Conservation (phyloP, 805 yeast species). For the Candida coleopterorum region DNA sequence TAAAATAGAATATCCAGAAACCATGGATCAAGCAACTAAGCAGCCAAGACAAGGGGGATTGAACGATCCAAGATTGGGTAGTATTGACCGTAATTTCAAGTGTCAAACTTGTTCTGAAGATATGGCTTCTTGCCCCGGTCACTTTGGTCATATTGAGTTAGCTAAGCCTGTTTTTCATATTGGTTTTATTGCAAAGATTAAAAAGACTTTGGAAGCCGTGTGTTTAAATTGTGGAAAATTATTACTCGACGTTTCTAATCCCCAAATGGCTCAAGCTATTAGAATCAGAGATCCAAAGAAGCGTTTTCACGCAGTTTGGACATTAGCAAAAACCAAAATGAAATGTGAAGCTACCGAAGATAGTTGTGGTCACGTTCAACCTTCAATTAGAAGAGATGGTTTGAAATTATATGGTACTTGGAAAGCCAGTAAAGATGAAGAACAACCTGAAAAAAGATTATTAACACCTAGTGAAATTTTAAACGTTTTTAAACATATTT, state of each 20-base stretch:
- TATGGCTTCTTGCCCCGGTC: conserved; percentile 99
- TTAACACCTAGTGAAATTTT: conserved; percentile 85
- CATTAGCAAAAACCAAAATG: conserved; percentile 84
- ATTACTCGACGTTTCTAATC: conserved; percentile 77
- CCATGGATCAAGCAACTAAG: conserved; percentile 97
- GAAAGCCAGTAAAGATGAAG: conserved; percentile 88
- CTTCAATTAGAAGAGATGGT: conserved; percentile 93
- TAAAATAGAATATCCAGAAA: conserved; percentile 96
- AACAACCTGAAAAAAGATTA: conserved; percentile 87
- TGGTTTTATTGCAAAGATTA: conserved; percentile 92
- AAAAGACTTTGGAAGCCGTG: conserved; percentile 91
- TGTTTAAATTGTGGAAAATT: conserved; percentile 99
- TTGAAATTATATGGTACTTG: conserved; percentile 96
- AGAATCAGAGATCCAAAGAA: conserved; percentile 91
- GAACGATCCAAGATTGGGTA: conserved; percentile 95
- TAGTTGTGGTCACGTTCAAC: conserved; percentile 97
- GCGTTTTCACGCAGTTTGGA: conserved; percentile 96
- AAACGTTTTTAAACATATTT: conserved; percentile 87
- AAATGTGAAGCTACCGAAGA: conserved; percentile 79
- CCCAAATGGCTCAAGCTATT: conserved; percentile 80
- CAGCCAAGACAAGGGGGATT: conserved; percentile 96
- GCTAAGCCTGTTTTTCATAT: conserved; percentile 99
- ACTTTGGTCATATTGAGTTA: conserved; percentile 96
- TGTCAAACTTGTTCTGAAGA: conserved; percentile 99
- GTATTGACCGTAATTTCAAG: conserved; percentile 93